Conservation (phyloP, 1,284 basidiomycete genomes). For the Apiotrichum laibachii region DNA sequence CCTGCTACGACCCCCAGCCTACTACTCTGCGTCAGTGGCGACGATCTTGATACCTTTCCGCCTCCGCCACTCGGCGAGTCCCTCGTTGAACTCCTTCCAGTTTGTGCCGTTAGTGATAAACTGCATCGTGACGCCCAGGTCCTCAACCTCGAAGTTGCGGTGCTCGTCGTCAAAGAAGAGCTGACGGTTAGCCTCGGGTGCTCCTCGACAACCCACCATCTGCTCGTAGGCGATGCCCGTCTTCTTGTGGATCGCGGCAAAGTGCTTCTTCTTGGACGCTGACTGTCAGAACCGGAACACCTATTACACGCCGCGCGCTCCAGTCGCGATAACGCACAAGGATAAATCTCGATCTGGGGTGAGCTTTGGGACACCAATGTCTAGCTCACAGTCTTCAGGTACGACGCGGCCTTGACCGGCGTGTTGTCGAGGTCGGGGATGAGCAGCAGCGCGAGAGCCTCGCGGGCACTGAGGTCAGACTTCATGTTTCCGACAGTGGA, state of each 20-base stretch:
- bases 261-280: constrained; percentile 81
- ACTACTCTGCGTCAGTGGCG: not conserved
- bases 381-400: constrained; percentile 61
- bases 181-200: constrained; percentile 44
- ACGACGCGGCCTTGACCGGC: constrained; percentile 60
- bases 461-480: constrained; percentile 60
- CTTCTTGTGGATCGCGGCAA: constrained; percentile 68
- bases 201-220: constrained; percentile 60
- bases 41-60: constrained; percentile 20
- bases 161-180: constrained; percentile 80
- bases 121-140: constrained; percentile 68
- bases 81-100: constrained; percentile 29
- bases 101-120: constrained; percentile 42
- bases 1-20: too few relatives aligned
- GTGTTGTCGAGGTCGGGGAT: constrained; percentile 57
- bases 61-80: constrained; percentile 38
- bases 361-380: not conserved
- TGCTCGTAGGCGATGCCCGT: constrained; percentile 78
- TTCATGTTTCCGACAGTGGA: too few relatives aligned
- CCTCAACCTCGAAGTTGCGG: constrained; percentile 71
- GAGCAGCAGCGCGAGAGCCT: constrained; percentile 67
- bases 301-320: not conserved
- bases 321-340: constrained; percentile 54
- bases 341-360: constrained; percentile 71
- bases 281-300: not conserved